phyloP scores from a whole-genome alignment of 441 rosid species.

The Populus hybrid region DNA sequence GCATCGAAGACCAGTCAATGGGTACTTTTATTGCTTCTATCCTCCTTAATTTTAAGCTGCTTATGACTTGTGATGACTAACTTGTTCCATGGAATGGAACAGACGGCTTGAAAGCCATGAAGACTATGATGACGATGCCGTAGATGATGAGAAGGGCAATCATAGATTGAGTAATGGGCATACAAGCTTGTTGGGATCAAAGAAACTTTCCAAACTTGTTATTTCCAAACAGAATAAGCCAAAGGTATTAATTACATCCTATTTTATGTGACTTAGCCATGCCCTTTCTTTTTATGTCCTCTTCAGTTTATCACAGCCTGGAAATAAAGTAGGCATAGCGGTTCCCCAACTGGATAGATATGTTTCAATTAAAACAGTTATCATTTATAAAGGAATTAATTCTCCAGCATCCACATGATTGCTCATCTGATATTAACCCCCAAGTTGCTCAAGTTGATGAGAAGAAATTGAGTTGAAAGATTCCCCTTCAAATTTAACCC shows the following conservation, averaged over 20 bases:
- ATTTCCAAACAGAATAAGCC: conserved; percentile 43
- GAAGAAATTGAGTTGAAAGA: background rate
- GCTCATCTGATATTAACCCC: background rate
- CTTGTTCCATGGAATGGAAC: conserved; percentile 23
- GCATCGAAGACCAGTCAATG: conserved; percentile 46
- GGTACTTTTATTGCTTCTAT: conserved; percentile 30
- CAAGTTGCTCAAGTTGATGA: background rate
- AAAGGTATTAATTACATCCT: conserved; percentile 42
- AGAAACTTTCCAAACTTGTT: conserved; percentile 52
- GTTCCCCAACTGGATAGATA: too few relatives aligned
- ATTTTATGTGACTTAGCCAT: background rate
- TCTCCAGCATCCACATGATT: background rate
- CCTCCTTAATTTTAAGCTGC: conserved; percentile 8
- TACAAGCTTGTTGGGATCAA: conserved; percentile 24
- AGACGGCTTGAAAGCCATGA: conserved; percentile 78
- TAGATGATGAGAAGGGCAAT: conserved; percentile 33
- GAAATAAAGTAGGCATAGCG: background rate
- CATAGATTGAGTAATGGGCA: conserved; percentile 26
- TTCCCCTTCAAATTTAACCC: background rate
- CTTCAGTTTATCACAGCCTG: background rate
- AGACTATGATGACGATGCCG: conserved; percentile 74
- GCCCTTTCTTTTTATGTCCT: background rate
- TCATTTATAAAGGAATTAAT: background rate
- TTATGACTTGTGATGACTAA: conserved; percentile 20
- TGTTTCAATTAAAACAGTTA: background rate